Base-by-base conservation (phyloP, 73 alveolate species). In the Blepharisma japonicum region DNA sequence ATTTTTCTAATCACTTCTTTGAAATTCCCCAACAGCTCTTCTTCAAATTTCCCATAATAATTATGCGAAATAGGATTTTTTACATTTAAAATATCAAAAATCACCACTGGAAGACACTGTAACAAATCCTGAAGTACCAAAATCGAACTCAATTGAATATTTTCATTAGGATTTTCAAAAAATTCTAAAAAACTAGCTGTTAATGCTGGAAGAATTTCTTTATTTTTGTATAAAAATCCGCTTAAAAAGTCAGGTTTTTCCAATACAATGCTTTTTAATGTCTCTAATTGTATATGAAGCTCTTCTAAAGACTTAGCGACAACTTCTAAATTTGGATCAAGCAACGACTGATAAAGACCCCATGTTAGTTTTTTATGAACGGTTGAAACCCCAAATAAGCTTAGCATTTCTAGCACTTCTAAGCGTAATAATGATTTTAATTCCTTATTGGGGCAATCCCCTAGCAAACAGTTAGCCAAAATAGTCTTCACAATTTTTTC, bases 21-120 rank as follows among this genome's bases (percentile, higher is more conserved):
- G 11, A 45, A 70, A n/a, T 70, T 54, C 42, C 66, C 80, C 14
- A 70, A 14, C 3, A 70, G 3, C 80, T 38, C 38, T 7, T 39
- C 66, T 70, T 70, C 80, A 70, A 45, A 45, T 70, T 70, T 21
- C 21, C 5, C 66, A 14, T 7, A 25, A n/a, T 14, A 9, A 45
- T 70, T 2, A 25, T 9, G 14, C 18, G 45, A 14, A 11, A 45
- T 38, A 0, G 14, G 20, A 11, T 72, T 25, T 70, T 70, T 70
- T 5, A 9, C 45, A 7, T 11, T 45, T n/a, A 9, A 14, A 45
- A 70, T 7, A n/a, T 70, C 66, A 18, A 18, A 8, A 14, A 8
- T 5, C 18, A 14, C 74, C 14, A 9, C 14, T 20, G 38, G 49
- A 9, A 61, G 11, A 48, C 11, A 9, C 47, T 61, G 47, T 14